These are phyloP conservation scores for Pythium sukuiense DNA, from an alignment of 352 stramenopile genomes.

Conservation along the genomic window DNA sequence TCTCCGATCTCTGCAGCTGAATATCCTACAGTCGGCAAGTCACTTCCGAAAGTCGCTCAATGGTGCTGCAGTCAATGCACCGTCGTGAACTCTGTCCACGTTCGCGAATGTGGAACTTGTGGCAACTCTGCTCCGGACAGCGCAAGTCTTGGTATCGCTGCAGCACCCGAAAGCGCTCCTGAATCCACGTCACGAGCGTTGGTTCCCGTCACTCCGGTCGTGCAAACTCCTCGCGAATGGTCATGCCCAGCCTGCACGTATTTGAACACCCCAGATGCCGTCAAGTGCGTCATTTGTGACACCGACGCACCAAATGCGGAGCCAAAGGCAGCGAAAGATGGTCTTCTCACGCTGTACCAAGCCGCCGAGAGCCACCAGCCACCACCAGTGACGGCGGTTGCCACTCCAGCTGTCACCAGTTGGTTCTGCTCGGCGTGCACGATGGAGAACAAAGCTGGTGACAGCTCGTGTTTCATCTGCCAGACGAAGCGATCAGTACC, in stretches of 20 bases:
- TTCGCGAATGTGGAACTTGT: constrained; percentile 67
- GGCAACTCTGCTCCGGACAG: constrained; percentile 36
- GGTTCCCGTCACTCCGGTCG: constrained; percentile 32
- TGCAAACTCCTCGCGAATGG: constrained; percentile 42
- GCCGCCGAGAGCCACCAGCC: constrained; percentile 51
- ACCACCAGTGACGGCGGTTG: constrained; percentile 24
- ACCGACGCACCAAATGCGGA: constrained; percentile 34
- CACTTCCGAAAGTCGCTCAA: constrained; percentile 39
- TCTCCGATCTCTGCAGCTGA: constrained; percentile 39
- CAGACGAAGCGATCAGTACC: constrained; percentile 45
- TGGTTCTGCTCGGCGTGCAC: constrained; percentile 53
- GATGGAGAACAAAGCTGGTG: constrained; percentile 67
- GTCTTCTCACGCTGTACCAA: constrained; percentile 68
- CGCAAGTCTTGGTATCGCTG: constrained; percentile 16
- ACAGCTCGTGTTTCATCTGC: constrained; percentile 75
- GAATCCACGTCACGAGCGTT: constrained; percentile 55
- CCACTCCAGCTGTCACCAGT: neutral
- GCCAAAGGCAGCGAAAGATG: constrained; percentile 35
- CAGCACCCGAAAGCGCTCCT: constrained; percentile 15
- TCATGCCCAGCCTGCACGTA: constrained; percentile 79
- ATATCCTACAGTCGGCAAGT: constrained; percentile 35
- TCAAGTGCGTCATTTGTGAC: constrained; percentile 78
- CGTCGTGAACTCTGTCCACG: constrained; percentile 65
- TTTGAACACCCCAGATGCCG: constrained; percentile 53
- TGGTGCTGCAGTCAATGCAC: constrained; percentile 87